These are phyloP conservation scores for Spraguea lophii DNA, from an alignment of 371 early-diverging fungal genomes.

Conservation along the genomic window DNA sequence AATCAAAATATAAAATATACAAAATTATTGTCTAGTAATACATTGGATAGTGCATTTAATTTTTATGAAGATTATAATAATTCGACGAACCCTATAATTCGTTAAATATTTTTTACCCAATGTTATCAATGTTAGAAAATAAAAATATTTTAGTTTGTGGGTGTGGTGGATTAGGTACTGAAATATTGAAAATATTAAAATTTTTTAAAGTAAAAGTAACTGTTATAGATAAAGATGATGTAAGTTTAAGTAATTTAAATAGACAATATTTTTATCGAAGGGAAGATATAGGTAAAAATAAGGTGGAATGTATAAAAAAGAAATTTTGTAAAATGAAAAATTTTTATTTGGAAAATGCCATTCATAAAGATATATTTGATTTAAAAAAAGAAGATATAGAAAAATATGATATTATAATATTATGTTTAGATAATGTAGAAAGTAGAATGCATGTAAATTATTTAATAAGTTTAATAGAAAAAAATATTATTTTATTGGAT, in stretches of 20 bases:
- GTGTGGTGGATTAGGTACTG: constrained; percentile 51
- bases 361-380: neutral
- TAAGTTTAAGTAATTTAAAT: constrained; percentile 56
- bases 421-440: constrained; percentile 25
- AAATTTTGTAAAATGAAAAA: constrained; percentile 1
- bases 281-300: constrained; percentile 22
- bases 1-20: no score
- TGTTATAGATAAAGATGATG: constrained; percentile 59
- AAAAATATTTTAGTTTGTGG: constrained; percentile 46
- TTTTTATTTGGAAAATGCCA: no score
- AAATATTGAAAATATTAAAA: constrained; percentile 49
- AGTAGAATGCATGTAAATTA: constrained; percentile 37
- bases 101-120: no score
- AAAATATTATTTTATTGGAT: constrained; percentile 21
- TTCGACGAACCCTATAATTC: no score
- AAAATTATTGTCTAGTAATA: no score
- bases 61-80: no score
- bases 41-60: no score
- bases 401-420: constrained; percentile 25
- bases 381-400: neutral
- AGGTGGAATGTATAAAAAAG: constrained; percentile 13
- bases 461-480: constrained; percentile 7
- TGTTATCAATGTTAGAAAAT: no score
- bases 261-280: constrained; percentile 55
- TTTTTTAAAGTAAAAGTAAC: constrained; percentile 49